These are phyloP conservation scores for Phaeosphaeria sp. DNA, from an alignment of 2,329 filamentous ascomycete species.

Conservation along the genomic window DNA sequence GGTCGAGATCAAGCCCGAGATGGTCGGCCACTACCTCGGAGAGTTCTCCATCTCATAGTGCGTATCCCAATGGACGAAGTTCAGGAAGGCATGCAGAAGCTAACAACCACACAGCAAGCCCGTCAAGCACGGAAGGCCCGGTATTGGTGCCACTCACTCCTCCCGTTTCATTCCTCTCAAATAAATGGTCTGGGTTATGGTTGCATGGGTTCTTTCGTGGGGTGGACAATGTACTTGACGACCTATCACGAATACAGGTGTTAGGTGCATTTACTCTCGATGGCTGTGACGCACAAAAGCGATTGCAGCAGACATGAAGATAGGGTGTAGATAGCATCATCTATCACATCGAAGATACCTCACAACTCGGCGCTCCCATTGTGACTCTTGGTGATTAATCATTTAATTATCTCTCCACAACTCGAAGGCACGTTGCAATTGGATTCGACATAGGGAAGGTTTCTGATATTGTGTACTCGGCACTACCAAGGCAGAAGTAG, in stretches of 20 bases:
- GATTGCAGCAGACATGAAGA: constrained; percentile 37
- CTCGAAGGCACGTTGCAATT: not conserved
- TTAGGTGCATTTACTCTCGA: constrained; percentile 46
- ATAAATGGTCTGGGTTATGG: constrained; percentile 63
- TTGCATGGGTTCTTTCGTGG: constrained; percentile 49
- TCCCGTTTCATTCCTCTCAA: constrained; percentile 99
- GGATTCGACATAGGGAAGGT: not conserved
- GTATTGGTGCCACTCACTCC: constrained; percentile 99
- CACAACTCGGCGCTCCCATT: constrained; percentile 10
- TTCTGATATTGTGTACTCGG: not conserved
- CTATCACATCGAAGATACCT: constrained; percentile 41
- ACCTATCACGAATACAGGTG: constrained; percentile 48
- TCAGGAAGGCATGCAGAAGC: constrained; percentile 6
- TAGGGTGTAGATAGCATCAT: constrained; percentile 40
- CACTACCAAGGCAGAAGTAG: constrained; percentile 2
- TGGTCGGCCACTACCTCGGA: constrained; percentile 99
- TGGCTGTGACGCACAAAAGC: constrained; percentile 41
- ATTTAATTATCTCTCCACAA: too few relatives aligned
- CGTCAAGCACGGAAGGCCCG: constrained; percentile 99
- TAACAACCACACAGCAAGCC: constrained; percentile 77
- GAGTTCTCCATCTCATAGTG: constrained; percentile 99
- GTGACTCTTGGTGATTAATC: not conserved
- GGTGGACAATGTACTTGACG: constrained; percentile 49
- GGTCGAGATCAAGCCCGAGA: constrained; percentile 99
- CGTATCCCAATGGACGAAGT: constrained; percentile 52